Base-by-base conservation (phyloP, 1,284 basidiomycete genomes). In the Cronartium quercuum region DNA sequence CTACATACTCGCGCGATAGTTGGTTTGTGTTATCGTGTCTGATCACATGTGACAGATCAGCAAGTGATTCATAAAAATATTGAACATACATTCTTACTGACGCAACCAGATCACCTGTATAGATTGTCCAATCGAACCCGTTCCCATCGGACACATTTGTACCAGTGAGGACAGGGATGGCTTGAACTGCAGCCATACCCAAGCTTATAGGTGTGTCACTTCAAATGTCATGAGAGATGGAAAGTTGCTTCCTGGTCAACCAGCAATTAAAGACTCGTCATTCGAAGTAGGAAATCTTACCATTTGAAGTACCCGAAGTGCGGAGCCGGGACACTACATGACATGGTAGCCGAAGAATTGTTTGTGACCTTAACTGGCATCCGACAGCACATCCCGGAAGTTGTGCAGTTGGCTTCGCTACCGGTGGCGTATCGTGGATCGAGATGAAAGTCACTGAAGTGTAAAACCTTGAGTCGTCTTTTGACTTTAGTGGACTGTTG, bases 371-470 rank as follows among this genome's bases (percentile, higher is more conserved):
- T 83, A 64, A 83, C 84, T 78, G 87, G 86, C 35, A 82, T 81
- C 42, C 91, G 85, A 79, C 90, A 92, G 82, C 90, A 92, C 4
- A 87, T 82, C n/a, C 86, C 86, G n/a, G 51, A 21, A 21, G 84
- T 84, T 34, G 87, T 87, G 79, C 90, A 91, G 78, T 89, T 88
- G 10, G 86, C 89, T 81, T 92, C 90, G 5, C 88, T 83, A 18
- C 88, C 88, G 42, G 87, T 90, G 12, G 88, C 85, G 80, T 87
- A 92, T 40, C 86, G 60, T 3, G 37, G 29, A 62, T 92, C 91
- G 67, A 92, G 82, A 81, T 92, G 91, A 76, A 90, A 84, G 79
- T 92, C 90, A 0, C 89, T 90, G 15, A 91, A 78, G 79, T 92
- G 91, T 62, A 91, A 82, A 1, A 91, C 87, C 78, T 89, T 90